Evolutionary conservation across 2,329 filamentous ascomycete genomes (phyloP).

Genomic region (Neonectria punicea): DNA sequence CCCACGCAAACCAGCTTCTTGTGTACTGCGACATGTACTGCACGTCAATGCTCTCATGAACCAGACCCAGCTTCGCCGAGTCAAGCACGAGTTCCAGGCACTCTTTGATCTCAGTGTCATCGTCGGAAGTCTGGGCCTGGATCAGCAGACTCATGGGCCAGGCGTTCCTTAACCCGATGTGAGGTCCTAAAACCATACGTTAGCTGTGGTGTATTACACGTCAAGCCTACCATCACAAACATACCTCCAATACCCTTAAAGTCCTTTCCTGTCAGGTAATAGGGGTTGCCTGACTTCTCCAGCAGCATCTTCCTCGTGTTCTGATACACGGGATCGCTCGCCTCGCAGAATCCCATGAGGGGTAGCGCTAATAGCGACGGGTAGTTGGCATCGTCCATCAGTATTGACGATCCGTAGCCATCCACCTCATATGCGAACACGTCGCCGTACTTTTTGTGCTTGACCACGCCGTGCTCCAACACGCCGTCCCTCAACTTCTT

Average conservation of each 20-base stretch:
- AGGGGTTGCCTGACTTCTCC: slow-evolving; percentile 82
- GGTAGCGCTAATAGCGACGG: slow-evolving; percentile 83
- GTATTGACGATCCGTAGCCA: slow-evolving; percentile 81
- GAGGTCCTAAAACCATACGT: slow-evolving; percentile 58
- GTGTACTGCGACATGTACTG: slow-evolving; percentile 75
- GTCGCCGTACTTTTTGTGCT: slow-evolving; percentile 77
- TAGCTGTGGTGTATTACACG: not conserved
- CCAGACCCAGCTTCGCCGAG: slow-evolving; percentile 79
- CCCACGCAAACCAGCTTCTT: slow-evolving; percentile 96
- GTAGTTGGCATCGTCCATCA: slow-evolving; percentile 93
- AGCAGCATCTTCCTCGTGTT: slow-evolving; percentile 87
- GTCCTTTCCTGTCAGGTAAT: slow-evolving; percentile 79
- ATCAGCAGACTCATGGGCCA: slow-evolving; percentile 98
- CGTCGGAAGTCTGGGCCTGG: slow-evolving; percentile 87
- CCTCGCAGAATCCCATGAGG: slow-evolving; percentile 77
- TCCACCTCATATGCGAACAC: slow-evolving; percentile 92
- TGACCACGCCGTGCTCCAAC: slow-evolving; percentile 84
- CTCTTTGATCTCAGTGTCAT: slow-evolving; percentile 82
- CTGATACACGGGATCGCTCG: slow-evolving; percentile 77
- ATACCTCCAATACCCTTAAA: slow-evolving; percentile 91
- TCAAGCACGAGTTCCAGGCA: slow-evolving; percentile 80
- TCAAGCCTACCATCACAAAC: slow-evolving; percentile 29
- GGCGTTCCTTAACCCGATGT: slow-evolving; percentile 86
- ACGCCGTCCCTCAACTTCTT: slow-evolving; percentile 78
- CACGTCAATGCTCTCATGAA: slow-evolving; percentile 94